These are phyloP conservation scores for Acer negundo DNA, from an alignment of 345 rosid species.

Conservation along the genomic window DNA sequence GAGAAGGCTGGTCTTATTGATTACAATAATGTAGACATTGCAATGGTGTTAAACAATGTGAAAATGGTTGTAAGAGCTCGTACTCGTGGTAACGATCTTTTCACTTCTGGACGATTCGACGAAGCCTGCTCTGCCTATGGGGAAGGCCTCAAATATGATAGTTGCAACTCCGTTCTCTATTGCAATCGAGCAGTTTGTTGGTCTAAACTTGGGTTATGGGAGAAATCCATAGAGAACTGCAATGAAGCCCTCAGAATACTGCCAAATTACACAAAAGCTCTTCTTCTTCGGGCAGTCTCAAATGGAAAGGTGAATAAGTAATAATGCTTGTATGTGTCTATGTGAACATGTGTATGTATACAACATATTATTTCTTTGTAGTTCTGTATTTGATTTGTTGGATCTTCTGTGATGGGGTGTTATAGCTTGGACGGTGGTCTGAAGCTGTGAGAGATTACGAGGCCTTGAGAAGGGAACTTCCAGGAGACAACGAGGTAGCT, in stretches of 20 bases:
- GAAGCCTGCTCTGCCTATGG: conserved; percentile 94
- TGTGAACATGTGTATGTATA: neutral
- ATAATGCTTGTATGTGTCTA: neutral
- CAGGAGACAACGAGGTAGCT: conserved; percentile 76
- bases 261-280: conserved; percentile 79
- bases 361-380: neutral
- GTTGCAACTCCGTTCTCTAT: conserved; percentile 73
- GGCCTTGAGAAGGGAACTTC: conserved; percentile 75
- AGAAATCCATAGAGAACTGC: conserved; percentile 85
- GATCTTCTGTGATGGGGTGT: conserved; percentile 5
- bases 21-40: conserved; percentile 57
- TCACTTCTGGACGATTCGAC: conserved; percentile 65
- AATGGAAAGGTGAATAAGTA: conserved; percentile 66
- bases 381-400: neutral
- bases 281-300: conserved; percentile 88
- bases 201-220: conserved; percentile 91
- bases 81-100: conserved; percentile 78
- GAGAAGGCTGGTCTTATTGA: conserved; percentile 72
- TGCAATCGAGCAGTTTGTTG: conserved; percentile 98
- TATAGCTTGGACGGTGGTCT: conserved; percentile 77
- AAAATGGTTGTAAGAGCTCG: conserved; percentile 75
- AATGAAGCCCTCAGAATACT: conserved; percentile 74
- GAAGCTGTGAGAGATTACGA: conserved; percentile 91
- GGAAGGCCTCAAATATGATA: conserved; percentile 79
- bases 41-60: conserved; percentile 61